Evolutionary conservation across 306 rosid species (phyloP).

Genomic region (Luffa acutangula): DNA sequence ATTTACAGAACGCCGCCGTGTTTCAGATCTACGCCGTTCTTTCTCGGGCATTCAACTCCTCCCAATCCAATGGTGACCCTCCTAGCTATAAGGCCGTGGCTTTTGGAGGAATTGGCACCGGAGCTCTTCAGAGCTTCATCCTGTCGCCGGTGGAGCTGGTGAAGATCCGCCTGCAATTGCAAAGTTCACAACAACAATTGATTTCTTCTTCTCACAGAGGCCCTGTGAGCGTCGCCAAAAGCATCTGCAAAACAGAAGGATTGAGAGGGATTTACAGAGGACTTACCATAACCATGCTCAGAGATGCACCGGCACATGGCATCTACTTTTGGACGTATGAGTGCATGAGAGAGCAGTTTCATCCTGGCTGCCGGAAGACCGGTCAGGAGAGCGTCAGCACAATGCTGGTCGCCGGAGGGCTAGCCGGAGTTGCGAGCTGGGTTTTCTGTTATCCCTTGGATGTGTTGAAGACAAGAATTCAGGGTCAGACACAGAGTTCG

Average conservation of each 20-base stretch:
- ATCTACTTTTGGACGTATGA: constrained; percentile 86
- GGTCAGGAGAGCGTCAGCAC: constrained; percentile 57
- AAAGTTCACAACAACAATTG: constrained; percentile 10
- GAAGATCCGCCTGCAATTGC: constrained; percentile 68
- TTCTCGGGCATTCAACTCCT: constrained; percentile 49
- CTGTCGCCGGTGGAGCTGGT: constrained; percentile 63
- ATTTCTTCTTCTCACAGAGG: constrained; percentile 23
- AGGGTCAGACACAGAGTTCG: constrained; percentile 38
- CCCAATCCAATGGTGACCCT: constrained; percentile 33
- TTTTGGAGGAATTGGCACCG: constrained; percentile 58
- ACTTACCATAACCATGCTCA: constrained; percentile 43
- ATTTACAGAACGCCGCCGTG: constrained; percentile 66
- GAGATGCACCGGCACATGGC: constrained; percentile 67
- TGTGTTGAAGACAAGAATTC: constrained; percentile 72
- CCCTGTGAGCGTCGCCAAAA: constrained; percentile 33
- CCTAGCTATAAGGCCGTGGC: constrained; percentile 64
- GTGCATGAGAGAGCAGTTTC: constrained; percentile 62
- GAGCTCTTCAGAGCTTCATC: constrained; percentile 58
- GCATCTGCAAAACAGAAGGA: constrained; percentile 53
- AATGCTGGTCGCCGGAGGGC: constrained; percentile 69
- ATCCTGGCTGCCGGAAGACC: constrained; percentile 66
- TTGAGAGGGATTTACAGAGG: constrained; percentile 60
- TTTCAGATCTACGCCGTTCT: constrained; percentile 69
- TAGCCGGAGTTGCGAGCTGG: constrained; percentile 83
- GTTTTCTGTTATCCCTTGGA: constrained; percentile 67